Conservation (phyloP, 2,329 filamentous ascomycete genomes). For the Aspergillus costaricaensis region DNA sequence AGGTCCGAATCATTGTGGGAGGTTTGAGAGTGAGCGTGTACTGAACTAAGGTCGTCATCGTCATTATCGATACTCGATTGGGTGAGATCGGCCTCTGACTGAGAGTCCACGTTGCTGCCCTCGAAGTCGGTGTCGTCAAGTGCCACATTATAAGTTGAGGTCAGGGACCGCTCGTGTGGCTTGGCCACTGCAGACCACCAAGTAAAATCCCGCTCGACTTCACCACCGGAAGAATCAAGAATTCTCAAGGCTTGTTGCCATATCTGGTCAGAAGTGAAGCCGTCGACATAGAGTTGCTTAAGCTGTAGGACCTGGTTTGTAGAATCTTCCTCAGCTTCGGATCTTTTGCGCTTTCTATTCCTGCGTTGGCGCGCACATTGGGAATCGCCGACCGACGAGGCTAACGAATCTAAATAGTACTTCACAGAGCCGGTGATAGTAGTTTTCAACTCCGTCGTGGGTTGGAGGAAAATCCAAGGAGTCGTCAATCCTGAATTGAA, state of each 20-base stretch:
- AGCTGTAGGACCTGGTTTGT: constrained; percentile 66
- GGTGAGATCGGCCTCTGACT: constrained; percentile 19
- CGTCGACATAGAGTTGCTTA: constrained; percentile 80
- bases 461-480: constrained; percentile 76
- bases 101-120: constrained; percentile 17
- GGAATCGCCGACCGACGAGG: constrained; percentile 69
- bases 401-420: constrained; percentile 75
- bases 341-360: constrained; percentile 74
- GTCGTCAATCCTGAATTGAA: constrained; percentile 53
- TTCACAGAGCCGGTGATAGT: constrained; percentile 77
- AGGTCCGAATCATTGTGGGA: constrained; percentile 13
- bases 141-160: constrained; percentile 9
- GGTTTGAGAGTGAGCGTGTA: constrained; percentile 1
- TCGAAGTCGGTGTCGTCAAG: constrained; percentile 20
- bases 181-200: constrained; percentile 30
- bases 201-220: constrained; percentile 54
- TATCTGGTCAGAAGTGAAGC: constrained; percentile 84
- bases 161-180: constrained; percentile 2
- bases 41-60: constrained; percentile 18
- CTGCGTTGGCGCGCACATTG: constrained; percentile 70
- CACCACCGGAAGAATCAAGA: constrained; percentile 63
- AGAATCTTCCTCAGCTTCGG: constrained; percentile 50
- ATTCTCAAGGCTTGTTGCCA: constrained; percentile 93
- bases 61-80: constrained; percentile 17
- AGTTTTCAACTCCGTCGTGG: constrained; percentile 65